These are phyloP conservation scores for Blepharisma undulans DNA, from an alignment of 169 alveolate species.

Conservation along the genomic window DNA sequence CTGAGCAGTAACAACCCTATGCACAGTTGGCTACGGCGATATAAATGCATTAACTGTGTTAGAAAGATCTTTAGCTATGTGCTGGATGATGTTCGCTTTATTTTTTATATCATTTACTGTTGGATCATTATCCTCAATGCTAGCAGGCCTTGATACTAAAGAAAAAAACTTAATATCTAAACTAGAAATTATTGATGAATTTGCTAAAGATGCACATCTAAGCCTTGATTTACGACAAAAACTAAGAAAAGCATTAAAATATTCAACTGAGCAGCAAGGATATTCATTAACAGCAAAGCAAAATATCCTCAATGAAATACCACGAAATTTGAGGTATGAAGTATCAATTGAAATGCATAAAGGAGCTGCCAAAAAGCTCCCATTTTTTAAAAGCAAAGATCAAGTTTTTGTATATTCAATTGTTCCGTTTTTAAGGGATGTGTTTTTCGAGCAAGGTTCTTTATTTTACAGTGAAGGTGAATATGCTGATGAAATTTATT, in stretches of 20 bases:
- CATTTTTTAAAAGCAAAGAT: constrained; percentile 43
- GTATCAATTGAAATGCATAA: constrained; percentile 51
- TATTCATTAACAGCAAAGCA: constrained; percentile 29
- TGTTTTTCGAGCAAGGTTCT: constrained; percentile 32
- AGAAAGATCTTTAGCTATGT: constrained; percentile 45
- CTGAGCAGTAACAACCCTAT: constrained; percentile 62
- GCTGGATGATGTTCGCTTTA: constrained; percentile 56
- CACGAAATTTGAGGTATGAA: constrained; percentile 46
- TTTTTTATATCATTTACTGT: constrained; percentile 51
- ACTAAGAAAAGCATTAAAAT: constrained; percentile 22
- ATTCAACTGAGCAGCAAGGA: constrained; percentile 34
- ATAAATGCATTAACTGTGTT: constrained; percentile 43
- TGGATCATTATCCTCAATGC: constrained; percentile 46
- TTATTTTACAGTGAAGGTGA: constrained; percentile 48
- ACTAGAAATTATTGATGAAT: constrained; percentile 43
- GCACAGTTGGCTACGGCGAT: constrained; percentile 73
- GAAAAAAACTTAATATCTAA: constrained; percentile 42
- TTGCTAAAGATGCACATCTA: constrained; percentile 43
- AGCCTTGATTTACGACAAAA: neutral
- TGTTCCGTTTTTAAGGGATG: constrained; percentile 35
- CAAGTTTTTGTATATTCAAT: constrained; percentile 44
- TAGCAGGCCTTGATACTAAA: constrained; percentile 43
- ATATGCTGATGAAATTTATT: constrained; percentile 54
- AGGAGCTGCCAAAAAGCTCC: constrained; percentile 43
- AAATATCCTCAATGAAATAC: constrained; percentile 56